These are phyloP conservation scores for Lathyrus aphaca DNA, from an alignment of 306 rosid genomes.

Conservation along the genomic window DNA sequence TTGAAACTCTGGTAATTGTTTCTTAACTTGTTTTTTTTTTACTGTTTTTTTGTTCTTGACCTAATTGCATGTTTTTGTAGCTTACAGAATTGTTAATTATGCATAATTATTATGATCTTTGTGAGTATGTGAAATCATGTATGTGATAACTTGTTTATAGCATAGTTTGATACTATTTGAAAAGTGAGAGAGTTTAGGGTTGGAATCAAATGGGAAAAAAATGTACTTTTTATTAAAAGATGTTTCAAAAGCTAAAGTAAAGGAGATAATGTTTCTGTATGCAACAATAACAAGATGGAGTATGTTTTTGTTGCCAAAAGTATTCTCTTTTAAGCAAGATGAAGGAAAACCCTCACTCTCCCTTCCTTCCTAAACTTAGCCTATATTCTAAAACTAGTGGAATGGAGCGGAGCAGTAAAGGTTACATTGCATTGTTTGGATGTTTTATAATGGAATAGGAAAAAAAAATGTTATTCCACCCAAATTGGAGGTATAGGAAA, in stretches of 20 bases:
- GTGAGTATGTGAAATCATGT: constrained; percentile 6
- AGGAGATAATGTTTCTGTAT: not conserved
- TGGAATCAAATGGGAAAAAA: not conserved
- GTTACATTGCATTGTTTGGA: too few species aligned
- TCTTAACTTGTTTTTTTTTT: not conserved
- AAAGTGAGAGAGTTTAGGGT: not conserved
- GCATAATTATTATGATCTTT: not conserved
- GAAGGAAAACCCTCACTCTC: not conserved
- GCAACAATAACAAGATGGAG: not conserved
- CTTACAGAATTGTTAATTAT: not conserved
- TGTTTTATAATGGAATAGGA: too few species aligned
- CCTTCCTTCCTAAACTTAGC: not conserved
- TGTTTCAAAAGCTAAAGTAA: not conserved
- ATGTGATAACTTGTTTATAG: not conserved
- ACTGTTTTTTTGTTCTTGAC: not conserved
- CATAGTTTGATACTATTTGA: too few species aligned
- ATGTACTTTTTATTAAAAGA: not conserved
- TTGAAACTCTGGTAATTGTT: constrained; percentile 63
- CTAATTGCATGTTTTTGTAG: constrained; percentile 30
- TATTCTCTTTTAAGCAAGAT: not conserved
- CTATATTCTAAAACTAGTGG: too few species aligned
- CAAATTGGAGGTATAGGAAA: too few species aligned
- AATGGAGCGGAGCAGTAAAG: too few species aligned
- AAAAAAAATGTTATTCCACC: too few species aligned
- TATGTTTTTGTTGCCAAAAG: not conserved